Percentiles rank a stretch among this genome's conserved stretches.
Conservation (phyloP, 768 basidiomycete genomes). For the Symmetrospora coprosmae region DNA sequence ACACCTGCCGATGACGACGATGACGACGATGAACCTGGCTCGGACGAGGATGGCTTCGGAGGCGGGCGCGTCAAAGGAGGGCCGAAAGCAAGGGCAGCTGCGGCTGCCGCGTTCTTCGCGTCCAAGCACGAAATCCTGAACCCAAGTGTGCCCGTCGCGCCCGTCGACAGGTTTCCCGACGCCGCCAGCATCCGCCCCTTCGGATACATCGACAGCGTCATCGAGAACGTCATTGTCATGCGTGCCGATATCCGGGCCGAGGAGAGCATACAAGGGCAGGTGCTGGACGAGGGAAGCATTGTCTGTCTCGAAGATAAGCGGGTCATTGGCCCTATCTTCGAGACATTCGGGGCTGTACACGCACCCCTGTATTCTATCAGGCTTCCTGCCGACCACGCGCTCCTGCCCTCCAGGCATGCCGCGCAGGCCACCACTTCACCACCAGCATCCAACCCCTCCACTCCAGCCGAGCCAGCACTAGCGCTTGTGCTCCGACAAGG, state of each 20-base stretch:
- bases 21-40: background rate
- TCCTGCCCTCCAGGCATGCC: slow-evolving; percentile 29
- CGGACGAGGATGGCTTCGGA: background rate
- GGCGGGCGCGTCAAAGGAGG: background rate
- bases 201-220: slow-evolving; percentile 61
- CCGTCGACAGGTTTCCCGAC: slow-evolving; percentile 35
- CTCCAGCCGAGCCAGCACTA: slow-evolving; percentile 28
- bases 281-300: slow-evolving; percentile 76
- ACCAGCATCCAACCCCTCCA: too few relatives aligned
- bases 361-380: slow-evolving; percentile 80
- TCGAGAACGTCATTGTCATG: slow-evolving; percentile 60
- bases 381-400: slow-evolving; percentile 41
- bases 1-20: background rate
- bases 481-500: slow-evolving; percentile 22
- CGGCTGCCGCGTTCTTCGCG: slow-evolving; percentile 10
- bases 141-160: background rate
- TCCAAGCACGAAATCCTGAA: slow-evolving; percentile 3
- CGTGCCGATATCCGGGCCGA: slow-evolving; percentile 40
- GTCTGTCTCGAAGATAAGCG: slow-evolving; percentile 77
- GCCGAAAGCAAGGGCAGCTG: background rate
- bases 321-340: slow-evolving; percentile 83
- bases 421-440: too few relatives aligned
- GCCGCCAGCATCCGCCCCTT: slow-evolving; percentile 59
- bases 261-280: slow-evolving; percentile 41
- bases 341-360: slow-evolving; percentile 86